Evolutionary conservation across 2,329 filamentous ascomycete genomes (phyloP).

Genomic region (Pestalotiopsis sp.): DNA sequence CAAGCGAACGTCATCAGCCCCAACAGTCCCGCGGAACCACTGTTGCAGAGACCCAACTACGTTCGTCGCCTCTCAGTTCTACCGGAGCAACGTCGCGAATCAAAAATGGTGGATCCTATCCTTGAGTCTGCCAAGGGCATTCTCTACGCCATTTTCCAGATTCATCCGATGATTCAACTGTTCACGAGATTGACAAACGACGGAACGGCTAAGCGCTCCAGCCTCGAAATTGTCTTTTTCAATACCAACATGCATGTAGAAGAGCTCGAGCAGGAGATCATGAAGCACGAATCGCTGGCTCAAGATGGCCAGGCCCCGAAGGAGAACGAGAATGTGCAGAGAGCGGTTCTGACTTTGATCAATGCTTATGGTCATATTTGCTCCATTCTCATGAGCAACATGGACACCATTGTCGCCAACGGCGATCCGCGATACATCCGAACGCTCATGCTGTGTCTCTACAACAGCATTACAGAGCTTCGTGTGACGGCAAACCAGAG

Average conservation of each 20-base stretch:
- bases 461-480: slow-evolving; percentile 70
- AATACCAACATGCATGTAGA: slow-evolving; percentile 69
- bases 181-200: slow-evolving; percentile 65
- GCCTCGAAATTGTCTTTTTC: slow-evolving; percentile 69
- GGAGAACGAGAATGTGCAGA: slow-evolving; percentile 66
- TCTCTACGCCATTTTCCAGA: slow-evolving; percentile 68
- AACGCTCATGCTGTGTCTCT: slow-evolving; percentile 64
- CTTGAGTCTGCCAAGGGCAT: slow-evolving; percentile 69
- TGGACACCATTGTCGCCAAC: slow-evolving; percentile 66
- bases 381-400: slow-evolving; percentile 61
- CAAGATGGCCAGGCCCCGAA: slow-evolving; percentile 50
- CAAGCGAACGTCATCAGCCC: slow-evolving; percentile 52
- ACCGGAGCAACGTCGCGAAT: slow-evolving; percentile 65
- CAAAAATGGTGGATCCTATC: slow-evolving; percentile 61
- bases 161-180: slow-evolving; percentile 69
- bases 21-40: slow-evolving; percentile 61
- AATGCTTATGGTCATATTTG: slow-evolving; percentile 69
- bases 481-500: slow-evolving; percentile 51
- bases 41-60: slow-evolving; percentile 62
- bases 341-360: slow-evolving; percentile 65
- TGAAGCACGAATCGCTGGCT: slow-evolving; percentile 59
- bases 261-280: slow-evolving; percentile 66
- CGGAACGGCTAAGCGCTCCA: slow-evolving; percentile 62
- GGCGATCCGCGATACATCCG: slow-evolving; percentile 69
- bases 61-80: slow-evolving; percentile 66